phyloP scores from a whole-genome alignment of 805 yeast genomes.

The Teunomyces stri region DNA sequence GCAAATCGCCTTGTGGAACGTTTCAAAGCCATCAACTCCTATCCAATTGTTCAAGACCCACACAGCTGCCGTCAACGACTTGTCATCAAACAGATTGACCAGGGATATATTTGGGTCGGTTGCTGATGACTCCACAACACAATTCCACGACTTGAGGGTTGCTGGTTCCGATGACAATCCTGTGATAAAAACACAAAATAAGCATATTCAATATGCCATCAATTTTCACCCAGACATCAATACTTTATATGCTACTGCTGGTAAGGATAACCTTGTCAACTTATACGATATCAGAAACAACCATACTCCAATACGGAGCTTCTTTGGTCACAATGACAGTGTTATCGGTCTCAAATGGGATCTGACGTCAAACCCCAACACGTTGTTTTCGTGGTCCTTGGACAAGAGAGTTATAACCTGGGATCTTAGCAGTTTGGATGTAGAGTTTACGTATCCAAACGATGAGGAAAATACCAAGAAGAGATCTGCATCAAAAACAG shows the following conservation, averaged over 20 bases:
- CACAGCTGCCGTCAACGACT: conserved; percentile 60
- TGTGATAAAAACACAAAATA: conserved; percentile 43
- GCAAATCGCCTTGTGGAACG: conserved; percentile 71
- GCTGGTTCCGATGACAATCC: conserved; percentile 29
- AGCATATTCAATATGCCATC: conserved; percentile 64
- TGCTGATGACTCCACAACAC: conserved; percentile 63
- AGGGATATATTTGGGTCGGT: conserved; percentile 61
- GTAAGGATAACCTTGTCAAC: conserved; percentile 70
- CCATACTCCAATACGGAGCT: conserved; percentile 54
- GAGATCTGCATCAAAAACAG: conserved; percentile 46
- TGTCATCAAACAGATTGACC: conserved; percentile 49
- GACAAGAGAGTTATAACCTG: conserved; percentile 74
- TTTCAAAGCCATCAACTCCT: conserved; percentile 44
- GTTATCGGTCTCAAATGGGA: conserved; percentile 47
- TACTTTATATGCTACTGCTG: conserved; percentile 68
- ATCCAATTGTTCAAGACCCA: conserved; percentile 49
- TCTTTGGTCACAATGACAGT: conserved; percentile 61
- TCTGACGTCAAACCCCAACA: conserved; percentile 45
- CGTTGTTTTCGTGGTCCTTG: conserved; percentile 54
- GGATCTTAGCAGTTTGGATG: conserved; percentile 64
- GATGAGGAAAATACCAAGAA: conserved; percentile 50
- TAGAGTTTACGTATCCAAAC: conserved; percentile 44
- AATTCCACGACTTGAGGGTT: conserved; percentile 57
- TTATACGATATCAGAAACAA: conserved; percentile 75
- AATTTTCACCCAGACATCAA: conserved; percentile 58